Percentiles rank a stretch among this genome's conserved stretches.
phyloP scores from a whole-genome alignment of 2,329 filamentous ascomycete species.

The Talaromyces sp. region DNA sequence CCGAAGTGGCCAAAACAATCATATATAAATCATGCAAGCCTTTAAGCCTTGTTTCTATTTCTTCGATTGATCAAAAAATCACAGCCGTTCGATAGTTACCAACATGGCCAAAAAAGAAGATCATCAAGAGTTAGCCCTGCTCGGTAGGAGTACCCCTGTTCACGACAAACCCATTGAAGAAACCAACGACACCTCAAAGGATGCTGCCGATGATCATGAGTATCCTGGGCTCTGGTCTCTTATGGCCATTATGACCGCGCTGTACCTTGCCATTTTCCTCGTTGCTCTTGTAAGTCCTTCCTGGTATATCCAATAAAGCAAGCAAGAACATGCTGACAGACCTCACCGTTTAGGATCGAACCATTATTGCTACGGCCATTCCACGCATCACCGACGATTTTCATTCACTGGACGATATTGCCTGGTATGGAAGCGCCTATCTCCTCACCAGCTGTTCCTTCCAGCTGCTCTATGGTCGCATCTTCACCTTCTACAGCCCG shows the following conservation, averaged over 20 bases:
- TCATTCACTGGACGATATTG: constrained; percentile 33
- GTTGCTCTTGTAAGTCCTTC: constrained; percentile 22
- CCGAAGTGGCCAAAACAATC: not conserved
- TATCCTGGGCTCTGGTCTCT: constrained; percentile 11
- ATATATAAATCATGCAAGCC: not conserved
- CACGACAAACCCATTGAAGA: constrained; percentile 4
- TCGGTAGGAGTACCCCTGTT: not conserved
- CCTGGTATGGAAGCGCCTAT: constrained; percentile 37
- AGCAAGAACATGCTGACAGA: not conserved
- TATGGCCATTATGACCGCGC: constrained; percentile 10
- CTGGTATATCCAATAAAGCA: no score
- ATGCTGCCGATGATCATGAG: constrained; percentile 3
- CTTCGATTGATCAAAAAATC: not conserved
- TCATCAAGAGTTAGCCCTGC: not conserved
- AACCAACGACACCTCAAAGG: not conserved
- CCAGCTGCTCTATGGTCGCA: constrained; percentile 35
- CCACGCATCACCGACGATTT: constrained; percentile 30
- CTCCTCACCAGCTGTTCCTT: constrained; percentile 37
- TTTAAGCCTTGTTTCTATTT: not conserved
- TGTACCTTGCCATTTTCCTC: constrained; percentile 25
- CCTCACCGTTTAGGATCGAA: constrained; percentile 7
- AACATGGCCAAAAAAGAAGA: not conserved
- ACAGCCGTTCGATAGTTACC: not conserved
- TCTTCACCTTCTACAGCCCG: constrained; percentile 44
- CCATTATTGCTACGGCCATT: constrained; percentile 23